These are phyloP conservation scores for Aureobasidium sp. DNA, from an alignment of 2,329 filamentous ascomycete species.

Conservation along the genomic window DNA sequence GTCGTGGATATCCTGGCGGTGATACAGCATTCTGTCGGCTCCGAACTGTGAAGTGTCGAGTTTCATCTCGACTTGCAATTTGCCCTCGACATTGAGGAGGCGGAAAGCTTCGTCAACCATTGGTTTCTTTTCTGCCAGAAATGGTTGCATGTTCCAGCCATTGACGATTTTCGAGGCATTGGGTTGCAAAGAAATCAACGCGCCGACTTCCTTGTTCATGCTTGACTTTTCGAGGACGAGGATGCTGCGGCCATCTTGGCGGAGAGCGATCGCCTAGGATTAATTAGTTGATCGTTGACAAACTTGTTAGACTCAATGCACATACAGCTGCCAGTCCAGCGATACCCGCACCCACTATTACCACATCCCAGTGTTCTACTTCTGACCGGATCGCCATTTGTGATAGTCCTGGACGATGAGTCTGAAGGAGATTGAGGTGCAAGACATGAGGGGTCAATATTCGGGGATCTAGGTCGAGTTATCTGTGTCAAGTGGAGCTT, in stretches of 20 bases:
- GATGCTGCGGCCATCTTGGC: conserved; percentile 27
- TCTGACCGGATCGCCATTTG: conserved; percentile 15
- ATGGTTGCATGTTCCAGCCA: conserved; percentile 26
- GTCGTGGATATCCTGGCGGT: conserved; percentile 36
- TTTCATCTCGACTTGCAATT: conserved; percentile 28
- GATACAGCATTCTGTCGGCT: conserved; percentile 36
- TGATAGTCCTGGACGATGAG: conserved; percentile 11
- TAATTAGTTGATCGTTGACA: not conserved
- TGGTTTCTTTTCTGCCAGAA: conserved; percentile 27
- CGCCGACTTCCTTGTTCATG: conserved; percentile 33
- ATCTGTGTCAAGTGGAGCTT: not conserved
- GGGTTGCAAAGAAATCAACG: conserved; percentile 37
- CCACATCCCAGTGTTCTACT: conserved; percentile 15
- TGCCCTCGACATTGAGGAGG: conserved; percentile 30
- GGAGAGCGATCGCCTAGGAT: conserved; percentile 31
- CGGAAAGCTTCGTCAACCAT: conserved; percentile 34
- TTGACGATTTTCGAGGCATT: conserved; percentile 35
- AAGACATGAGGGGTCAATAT: conserved; percentile 6
- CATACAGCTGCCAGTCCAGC: conserved; percentile 20
- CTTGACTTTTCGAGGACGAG: conserved; percentile 27
- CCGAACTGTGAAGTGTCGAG: conserved; percentile 30
- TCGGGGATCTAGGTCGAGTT: not conserved
- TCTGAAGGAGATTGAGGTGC: conserved; percentile 12
- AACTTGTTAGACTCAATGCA: not conserved
- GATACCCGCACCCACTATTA: conserved; percentile 23